Evolutionary conservation across 176 grass and related monocot genomes (phyloP).

Genomic region (bread wheat (Triticum aestivum)): IWGSC_CS_RefSeq_v2.1 NC_057796.1:368087445-368087944

Average conservation of each 20-base stretch:
- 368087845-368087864: too few relatives aligned
- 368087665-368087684: background rate
- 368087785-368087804: too few relatives aligned
- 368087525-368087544: background rate
- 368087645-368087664: background rate
- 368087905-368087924: too few relatives aligned
- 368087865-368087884: too few relatives aligned
- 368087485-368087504: background rate
- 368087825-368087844: too few relatives aligned
- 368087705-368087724: too few relatives aligned
- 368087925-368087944: too few relatives aligned
- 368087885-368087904: too few relatives aligned
- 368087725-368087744: background rate
- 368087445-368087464: background rate
- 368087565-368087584: background rate
- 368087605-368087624: background rate
- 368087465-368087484: background rate
- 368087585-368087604: background rate
- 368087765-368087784: too few relatives aligned
- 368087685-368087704: background rate
- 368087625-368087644: background rate
- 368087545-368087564: background rate
- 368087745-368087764: too few relatives aligned
- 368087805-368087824: too few relatives aligned
- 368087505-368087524: background rate